Conservation (phyloP, 2,329 filamentous ascomycete species). For the Eurotiales sp. region DNA sequence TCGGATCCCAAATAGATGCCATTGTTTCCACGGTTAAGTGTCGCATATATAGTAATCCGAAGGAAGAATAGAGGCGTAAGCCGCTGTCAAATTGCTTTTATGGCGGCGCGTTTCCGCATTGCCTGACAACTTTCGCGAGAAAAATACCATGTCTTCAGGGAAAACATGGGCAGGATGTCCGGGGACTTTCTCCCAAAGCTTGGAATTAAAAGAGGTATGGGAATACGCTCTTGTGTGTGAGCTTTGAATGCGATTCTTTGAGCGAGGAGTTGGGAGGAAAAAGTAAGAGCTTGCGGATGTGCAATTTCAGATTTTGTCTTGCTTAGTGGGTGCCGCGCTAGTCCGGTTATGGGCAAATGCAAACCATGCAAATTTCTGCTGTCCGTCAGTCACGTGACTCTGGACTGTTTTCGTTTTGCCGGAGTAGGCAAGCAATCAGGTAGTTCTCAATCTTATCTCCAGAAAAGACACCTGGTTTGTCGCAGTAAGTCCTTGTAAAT, state of each 20-base stretch:
- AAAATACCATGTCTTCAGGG: constrained; percentile 26
- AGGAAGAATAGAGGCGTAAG: constrained; percentile 60
- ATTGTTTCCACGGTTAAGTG: constrained; percentile 30
- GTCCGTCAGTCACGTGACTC: not conserved
- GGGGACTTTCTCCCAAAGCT: constrained; percentile 99
- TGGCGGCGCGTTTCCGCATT: constrained; percentile 99
- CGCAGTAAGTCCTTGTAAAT: no score
- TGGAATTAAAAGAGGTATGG: constrained; percentile 35
- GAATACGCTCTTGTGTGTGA: constrained; percentile 69
- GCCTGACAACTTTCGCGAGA: constrained; percentile 38
- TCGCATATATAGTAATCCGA: constrained; percentile 41
- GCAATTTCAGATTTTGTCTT: not conserved
- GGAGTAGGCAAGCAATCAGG: not conserved
- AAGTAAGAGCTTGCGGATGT: constrained; percentile 11
- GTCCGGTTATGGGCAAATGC: not conserved
- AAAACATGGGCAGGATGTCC: constrained; percentile 65
- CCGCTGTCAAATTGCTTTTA: constrained; percentile 88
- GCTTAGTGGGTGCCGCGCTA: not conserved
- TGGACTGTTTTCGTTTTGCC: not conserved
- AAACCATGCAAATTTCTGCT: constrained; percentile 9
- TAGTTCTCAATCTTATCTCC: not conserved
- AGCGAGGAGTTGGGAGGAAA: constrained; percentile 72
- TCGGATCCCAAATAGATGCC: constrained; percentile 27
- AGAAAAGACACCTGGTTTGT: no score
- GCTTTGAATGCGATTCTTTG: constrained; percentile 99